Evolutionary conservation across 2,329 filamentous ascomycete species (phyloP).

Genomic region (Teratosphaeria viscida): DNA sequence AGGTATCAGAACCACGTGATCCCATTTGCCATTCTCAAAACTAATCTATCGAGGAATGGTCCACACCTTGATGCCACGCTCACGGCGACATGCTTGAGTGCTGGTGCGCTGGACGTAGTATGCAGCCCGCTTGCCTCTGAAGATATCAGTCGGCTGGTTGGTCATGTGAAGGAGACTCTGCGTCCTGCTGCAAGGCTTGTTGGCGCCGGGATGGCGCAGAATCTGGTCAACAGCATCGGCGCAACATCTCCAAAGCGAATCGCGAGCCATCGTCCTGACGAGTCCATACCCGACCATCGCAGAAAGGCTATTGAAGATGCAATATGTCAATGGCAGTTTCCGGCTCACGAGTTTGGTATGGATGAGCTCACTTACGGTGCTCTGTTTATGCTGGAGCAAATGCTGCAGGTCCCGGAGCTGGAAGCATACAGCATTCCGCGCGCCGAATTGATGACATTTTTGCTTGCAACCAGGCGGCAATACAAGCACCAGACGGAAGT

Average conservation of each 20-base stretch:
- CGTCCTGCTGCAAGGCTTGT: slow-evolving; percentile 17
- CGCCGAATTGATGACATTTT: slow-evolving; percentile 64
- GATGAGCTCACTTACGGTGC: slow-evolving; percentile 82
- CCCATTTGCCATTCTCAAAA: slow-evolving; percentile 17
- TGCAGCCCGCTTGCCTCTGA: slow-evolving; percentile 66
- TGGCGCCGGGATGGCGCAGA: slow-evolving; percentile 21
- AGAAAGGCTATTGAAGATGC: slow-evolving; percentile 49
- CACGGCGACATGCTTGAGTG: slow-evolving; percentile 56
- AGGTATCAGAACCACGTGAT: slow-evolving; percentile 20
- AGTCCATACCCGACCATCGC: slow-evolving; percentile 57
- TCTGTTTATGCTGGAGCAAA: slow-evolving; percentile 83
- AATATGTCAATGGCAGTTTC: slow-evolving; percentile 76
- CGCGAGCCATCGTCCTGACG: slow-evolving; percentile 38
- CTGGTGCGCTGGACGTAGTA: slow-evolving; percentile 78
- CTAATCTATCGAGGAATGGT: slow-evolving; percentile 4
- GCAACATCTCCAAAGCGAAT: slow-evolving; percentile 8
- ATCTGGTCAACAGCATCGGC: slow-evolving; percentile 19
- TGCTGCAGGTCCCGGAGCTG: slow-evolving; percentile 69
- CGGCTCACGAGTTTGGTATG: slow-evolving; percentile 77
- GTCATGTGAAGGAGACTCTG: slow-evolving; percentile 21
- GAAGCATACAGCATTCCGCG: slow-evolving; percentile 44
- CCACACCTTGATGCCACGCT: slow-evolving; percentile 19
- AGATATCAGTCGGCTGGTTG: slow-evolving; percentile 21
- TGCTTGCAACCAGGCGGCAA: slow-evolving; percentile 80
- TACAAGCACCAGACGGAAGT: slow-evolving; percentile 58